Evolutionary conservation across 2,329 filamentous ascomycete genomes (phyloP), one percentile per base, ranked within the genome.

Genomic region (Epichloe uncinata): DNA sequence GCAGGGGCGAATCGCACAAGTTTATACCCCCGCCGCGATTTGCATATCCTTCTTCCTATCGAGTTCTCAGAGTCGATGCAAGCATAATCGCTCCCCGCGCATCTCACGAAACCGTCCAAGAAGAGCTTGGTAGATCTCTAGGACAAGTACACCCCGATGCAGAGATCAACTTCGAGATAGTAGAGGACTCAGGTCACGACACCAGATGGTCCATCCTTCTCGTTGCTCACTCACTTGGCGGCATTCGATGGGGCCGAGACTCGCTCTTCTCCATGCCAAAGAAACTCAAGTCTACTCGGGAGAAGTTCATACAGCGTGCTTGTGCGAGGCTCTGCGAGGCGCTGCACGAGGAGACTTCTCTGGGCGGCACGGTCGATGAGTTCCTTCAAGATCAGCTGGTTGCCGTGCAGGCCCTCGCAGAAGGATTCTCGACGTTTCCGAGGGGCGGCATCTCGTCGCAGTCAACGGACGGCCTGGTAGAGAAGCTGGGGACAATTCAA

Each of bases 351-450:
- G 75, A 79, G 55, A 62, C 75, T 1, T 58, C 59, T 6, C 56
- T 64, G 1, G 65, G 69, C 2, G 71, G 75, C 0, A 66, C 71
- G 2, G 73, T 78, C 6, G 79, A 83, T 54, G 68, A 75, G 55
- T 71, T 74, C 57, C 66, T 82, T 13, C 77, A 82, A 61, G 80
- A 82, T 60, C 79, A 83, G 60, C 57, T 83, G 22, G 65, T 82
- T 3, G 66, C 78, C 16, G 80, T 81, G 56, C 79, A 83, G 60
- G 74, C 75, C 4, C 63, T 83, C 9, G 73, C 76, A 1, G 67
- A 72, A 12, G 78, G 75, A 0, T 65, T 60, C 47, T 77, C 77
- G 11, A 72, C 67, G 3, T 73, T 78, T 51, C 68, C 66, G 11
- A 57, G 66, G 47, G 56, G 59, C 35, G 57, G 54, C 1, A 20